Conservation (phyloP, 805 yeast genomes). For the Schizosaccharomyces lindneri region DNA sequence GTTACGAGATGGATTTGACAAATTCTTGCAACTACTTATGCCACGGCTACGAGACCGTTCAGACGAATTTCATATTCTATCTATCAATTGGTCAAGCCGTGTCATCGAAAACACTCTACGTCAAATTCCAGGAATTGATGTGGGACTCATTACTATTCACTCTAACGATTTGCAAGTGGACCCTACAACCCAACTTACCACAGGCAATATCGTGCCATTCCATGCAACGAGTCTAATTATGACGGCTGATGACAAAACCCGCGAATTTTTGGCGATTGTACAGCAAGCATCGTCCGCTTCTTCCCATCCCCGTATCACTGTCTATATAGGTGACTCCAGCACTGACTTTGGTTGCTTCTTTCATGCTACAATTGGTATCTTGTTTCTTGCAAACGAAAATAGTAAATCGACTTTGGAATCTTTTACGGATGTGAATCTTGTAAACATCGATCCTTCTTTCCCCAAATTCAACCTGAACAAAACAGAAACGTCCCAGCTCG, state of each 20-base stretch:
- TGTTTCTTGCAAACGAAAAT: not conserved
- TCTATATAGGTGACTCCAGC: not conserved
- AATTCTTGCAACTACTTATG: not conserved
- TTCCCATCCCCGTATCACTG: constrained; percentile 2
- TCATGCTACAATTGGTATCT: not conserved
- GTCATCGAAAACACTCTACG: not conserved
- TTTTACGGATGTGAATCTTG: not conserved
- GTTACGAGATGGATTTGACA: not conserved
- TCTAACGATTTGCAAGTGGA: not conserved
- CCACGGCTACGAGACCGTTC: not conserved
- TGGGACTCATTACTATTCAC: not conserved
- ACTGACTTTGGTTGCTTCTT: not conserved
- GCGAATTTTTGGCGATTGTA: not conserved
- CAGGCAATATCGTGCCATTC: not conserved
- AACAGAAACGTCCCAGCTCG: too few relatives aligned
- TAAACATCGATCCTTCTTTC: too few relatives aligned
- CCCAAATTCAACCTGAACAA: too few relatives aligned
- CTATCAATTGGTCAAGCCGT: not conserved
- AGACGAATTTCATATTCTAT: not conserved
- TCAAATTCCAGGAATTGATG: not conserved
- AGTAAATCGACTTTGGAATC: not conserved
- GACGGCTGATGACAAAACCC: not conserved
- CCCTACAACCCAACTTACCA: not conserved
- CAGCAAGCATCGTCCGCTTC: not conserved
- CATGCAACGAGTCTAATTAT: not conserved